Evolutionary conservation across 2,329 filamentous ascomycete genomes (phyloP).

Genomic region (Teratosphaeria nubilosa): DNA sequence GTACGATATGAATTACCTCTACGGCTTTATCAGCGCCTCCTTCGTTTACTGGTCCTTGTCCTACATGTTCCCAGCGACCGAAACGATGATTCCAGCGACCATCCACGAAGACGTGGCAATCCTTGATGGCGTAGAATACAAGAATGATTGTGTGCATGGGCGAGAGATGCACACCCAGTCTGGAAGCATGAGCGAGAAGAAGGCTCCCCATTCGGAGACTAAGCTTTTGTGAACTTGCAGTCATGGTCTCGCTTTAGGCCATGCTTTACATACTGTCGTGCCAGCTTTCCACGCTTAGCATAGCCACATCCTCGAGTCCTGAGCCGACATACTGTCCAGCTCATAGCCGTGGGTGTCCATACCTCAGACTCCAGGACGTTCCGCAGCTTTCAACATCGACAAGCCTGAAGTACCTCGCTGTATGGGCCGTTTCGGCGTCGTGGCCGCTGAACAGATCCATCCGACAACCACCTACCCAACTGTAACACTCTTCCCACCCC

Average conservation of each 20-base stretch:
- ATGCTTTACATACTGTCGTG: too few relatives aligned
- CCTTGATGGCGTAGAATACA: constrained; percentile 13
- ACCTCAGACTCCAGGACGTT: too few relatives aligned
- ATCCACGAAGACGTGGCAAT: constrained; percentile 14
- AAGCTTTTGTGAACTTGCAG: neutral
- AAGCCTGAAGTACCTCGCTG: too few relatives aligned
- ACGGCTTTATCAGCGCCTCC: constrained; percentile 49
- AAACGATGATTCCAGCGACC: constrained; percentile 35
- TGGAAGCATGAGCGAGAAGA: neutral
- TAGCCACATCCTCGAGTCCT: too few relatives aligned
- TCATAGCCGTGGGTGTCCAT: too few relatives aligned
- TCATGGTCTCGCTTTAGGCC: too few relatives aligned
- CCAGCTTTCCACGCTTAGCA: too few relatives aligned
- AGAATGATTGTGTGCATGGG: neutral
- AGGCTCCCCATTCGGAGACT: neutral
- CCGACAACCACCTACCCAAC: neutral
- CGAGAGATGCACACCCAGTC: neutral
- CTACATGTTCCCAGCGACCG: constrained; percentile 38
- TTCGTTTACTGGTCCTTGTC: constrained; percentile 46
- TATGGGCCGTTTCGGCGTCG: too few relatives aligned
- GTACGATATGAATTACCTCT: constrained; percentile 57
- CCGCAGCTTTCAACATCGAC: too few relatives aligned
- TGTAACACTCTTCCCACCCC: constrained; percentile 17
- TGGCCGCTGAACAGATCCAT: neutral
- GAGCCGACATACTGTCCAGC: too few relatives aligned